Evolutionary conservation across 2,329 filamentous ascomycete species (phyloP).

Genomic region (Colletotrichum coccodes): DNA sequence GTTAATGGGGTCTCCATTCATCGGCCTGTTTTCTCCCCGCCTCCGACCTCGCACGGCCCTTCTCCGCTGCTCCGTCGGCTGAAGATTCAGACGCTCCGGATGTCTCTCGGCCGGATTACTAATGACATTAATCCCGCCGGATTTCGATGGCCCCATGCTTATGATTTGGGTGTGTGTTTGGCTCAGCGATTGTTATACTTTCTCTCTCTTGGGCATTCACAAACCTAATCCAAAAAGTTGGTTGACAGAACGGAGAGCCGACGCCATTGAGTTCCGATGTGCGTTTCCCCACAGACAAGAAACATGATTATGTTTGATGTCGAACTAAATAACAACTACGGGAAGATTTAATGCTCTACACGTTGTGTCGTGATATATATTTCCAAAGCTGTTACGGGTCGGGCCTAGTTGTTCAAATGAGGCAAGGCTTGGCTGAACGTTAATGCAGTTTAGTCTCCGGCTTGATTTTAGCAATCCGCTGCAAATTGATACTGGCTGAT

Average conservation of each 20-base stretch:
- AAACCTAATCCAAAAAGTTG: background rate
- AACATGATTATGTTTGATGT: background rate
- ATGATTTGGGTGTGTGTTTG: background rate
- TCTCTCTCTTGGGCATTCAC: background rate
- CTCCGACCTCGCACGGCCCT: slow-evolving; percentile 23
- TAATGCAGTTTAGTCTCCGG: background rate
- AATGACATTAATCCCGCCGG: background rate
- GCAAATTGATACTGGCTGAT: background rate
- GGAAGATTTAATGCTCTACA: no score
- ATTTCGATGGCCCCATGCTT: background rate
- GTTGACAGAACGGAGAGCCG: background rate
- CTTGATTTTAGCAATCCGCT: background rate
- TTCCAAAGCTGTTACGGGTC: no score
- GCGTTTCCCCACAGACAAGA: background rate
- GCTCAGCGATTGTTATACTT: background rate
- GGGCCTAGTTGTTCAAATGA: no score
- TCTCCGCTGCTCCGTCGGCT: background rate
- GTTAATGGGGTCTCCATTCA: slow-evolving; percentile 9
- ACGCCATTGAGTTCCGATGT: background rate
- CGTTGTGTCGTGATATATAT: no score
- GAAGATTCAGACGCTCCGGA: background rate
- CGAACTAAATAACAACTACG: no score
- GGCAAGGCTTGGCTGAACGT: no score
- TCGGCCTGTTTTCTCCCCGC: slow-evolving; percentile 15
- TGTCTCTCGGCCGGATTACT: background rate